Percentiles rank a stretch among this genome's conserved stretches.
Evolutionary conservation across 257 asterid species (phyloP).

Genomic region (Jacaranda mimosifolia): DNA sequence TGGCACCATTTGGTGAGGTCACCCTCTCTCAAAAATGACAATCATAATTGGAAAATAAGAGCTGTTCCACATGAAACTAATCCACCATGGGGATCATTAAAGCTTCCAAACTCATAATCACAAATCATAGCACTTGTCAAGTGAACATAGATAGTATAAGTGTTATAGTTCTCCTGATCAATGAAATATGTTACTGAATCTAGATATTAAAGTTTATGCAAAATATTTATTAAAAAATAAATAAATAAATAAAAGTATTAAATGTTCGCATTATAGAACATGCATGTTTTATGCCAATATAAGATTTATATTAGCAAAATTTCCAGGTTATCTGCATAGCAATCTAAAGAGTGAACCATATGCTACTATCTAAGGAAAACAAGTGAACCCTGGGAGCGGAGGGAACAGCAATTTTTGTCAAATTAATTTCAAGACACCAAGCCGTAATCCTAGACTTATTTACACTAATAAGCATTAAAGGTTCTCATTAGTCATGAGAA

Average conservation of each 20-base stretch:
- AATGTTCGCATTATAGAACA: not conserved
- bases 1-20: too few species aligned
- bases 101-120: too few species aligned
- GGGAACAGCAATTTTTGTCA: not conserved
- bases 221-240: too few species aligned
- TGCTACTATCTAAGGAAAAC: slow-evolving; percentile 6
- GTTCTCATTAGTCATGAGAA: slow-evolving; percentile 9
- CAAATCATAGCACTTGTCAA: too few species aligned
- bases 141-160: too few species aligned
- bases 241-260: too few species aligned
- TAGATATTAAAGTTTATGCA: not conserved
- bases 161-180: not conserved
- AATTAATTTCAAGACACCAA: not conserved
- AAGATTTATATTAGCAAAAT: not conserved
- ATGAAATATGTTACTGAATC: not conserved
- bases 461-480: slow-evolving; percentile 11
- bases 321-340: not conserved
- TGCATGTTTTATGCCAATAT: not conserved
- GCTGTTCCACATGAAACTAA: too few species aligned
- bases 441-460: slow-evolving; percentile 6
- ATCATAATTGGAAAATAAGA: too few species aligned
- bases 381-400: not conserved
- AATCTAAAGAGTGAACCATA: not conserved
- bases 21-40: too few species aligned
- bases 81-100: too few species aligned